A percentile compares a stretch with the other conserved stretches of the same genome.
Conservation (phyloP, 139 green algal genomes). For the Micractinium sp. region DNA sequence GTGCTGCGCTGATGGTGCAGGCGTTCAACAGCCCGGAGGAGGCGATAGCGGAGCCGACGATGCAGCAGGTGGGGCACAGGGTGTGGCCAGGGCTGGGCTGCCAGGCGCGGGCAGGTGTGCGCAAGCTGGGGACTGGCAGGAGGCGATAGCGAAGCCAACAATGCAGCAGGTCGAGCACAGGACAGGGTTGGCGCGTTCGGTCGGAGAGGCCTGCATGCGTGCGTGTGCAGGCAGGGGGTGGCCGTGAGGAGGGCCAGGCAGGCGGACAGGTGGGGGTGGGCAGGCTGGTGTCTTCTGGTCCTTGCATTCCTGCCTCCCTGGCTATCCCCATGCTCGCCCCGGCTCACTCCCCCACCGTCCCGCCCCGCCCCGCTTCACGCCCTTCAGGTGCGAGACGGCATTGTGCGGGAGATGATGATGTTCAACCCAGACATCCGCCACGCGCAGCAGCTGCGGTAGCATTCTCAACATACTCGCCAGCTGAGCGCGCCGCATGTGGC, state of each 20-base stretch:
- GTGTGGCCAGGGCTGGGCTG: too few relatives aligned
- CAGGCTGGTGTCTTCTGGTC: neutral
- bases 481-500: too few relatives aligned
- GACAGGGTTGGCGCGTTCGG: too few relatives aligned
- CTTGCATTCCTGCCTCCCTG: neutral
- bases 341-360: neutral
- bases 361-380: neutral
- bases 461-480: neutral
- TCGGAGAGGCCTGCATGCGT: too few relatives aligned
- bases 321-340: neutral
- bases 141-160: too few relatives aligned
- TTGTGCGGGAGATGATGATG: conserved; percentile 38
- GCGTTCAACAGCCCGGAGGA: conserved; percentile 29
- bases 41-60: conserved; percentile 1
- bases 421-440: conserved; percentile 46
- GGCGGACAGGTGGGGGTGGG: neutral
- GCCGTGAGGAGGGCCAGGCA: too few relatives aligned
- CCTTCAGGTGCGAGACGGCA: conserved; percentile 34
- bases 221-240: too few relatives aligned
- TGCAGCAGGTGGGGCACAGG: conserved; percentile 34
- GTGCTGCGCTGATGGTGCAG: neutral
- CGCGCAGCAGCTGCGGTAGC: neutral
- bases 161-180: too few relatives aligned
- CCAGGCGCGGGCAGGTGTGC: too few relatives aligned
- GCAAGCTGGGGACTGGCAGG: too few relatives aligned